Evolutionary conservation across 1,284 basidiomycete species (phyloP), one percentile per base, ranked within the genome.

Genomic region (Cystobasidium slooffiae): DNA sequence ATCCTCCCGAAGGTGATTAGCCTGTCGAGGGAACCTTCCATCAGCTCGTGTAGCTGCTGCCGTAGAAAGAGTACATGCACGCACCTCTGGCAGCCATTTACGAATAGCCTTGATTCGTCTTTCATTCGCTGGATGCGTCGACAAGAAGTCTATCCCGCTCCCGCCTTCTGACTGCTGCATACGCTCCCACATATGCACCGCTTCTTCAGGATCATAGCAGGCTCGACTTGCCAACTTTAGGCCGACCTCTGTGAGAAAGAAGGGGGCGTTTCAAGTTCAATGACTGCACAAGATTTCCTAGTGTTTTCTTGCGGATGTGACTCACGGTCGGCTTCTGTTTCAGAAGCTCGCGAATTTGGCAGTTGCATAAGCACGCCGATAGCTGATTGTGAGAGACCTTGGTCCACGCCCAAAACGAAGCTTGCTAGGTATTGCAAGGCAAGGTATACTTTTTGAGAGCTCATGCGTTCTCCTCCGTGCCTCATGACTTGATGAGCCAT

Each of bases 331-430:
- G 91, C 92, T 86, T 97, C 94, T 4, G 87, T 84, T 81, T 96
- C 94, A 63, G 90, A 88, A 39, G 84, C 88, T 63, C 94, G 86
- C 0, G 91, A 93, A 81, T 97, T 94, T 0, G 94, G 94, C 4
- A 96, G 85, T 67, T 84, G 84, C 44, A 92, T 83, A 6, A 93
- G 76, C 51, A 90, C 83, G 0, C 85, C 87, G 8, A 89, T 84
- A 6, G 79, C 62, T 84, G 79, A 22, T 80, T 83, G 44, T 80
- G 84, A 62, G 86, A 78, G 39, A 82, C 86, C 86, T 8, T 87
- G 81, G 76, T 91, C 89, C 16, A 92, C 68, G 0, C 90, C 90
- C 0, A 89, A 39, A 72, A 44, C 51, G 47, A 78, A 74, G 31
- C 74, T 65, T 1, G 76, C 72, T 12, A 77, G 64, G 66, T 51